Evolutionary conservation across 2,329 filamentous ascomycete genomes (phyloP).

Genomic region (Sclerotinia borealis): DNA sequence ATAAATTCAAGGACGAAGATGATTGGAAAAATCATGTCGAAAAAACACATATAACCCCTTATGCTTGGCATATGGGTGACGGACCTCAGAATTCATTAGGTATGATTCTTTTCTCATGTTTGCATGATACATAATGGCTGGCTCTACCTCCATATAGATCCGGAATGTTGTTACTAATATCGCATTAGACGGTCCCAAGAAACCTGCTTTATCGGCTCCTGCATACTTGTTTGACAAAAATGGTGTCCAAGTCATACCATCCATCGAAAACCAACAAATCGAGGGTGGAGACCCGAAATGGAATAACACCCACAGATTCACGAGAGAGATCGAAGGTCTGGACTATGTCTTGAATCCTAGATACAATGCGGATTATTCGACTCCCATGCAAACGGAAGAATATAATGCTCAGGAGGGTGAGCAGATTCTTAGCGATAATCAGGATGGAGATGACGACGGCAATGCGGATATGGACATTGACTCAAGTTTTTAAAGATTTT

Average conservation of each 20-base stretch:
- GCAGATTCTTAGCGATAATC: neutral
- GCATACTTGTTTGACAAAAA: constrained; percentile 43
- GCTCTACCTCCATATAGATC: neutral
- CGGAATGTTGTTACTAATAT: constrained; percentile 9
- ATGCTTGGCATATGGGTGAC: constrained; percentile 55
- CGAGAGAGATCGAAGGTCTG: constrained; percentile 11
- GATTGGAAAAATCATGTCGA: constrained; percentile 48
- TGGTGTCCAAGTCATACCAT: constrained; percentile 54
- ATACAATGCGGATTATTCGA: neutral
- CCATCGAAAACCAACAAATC: constrained; percentile 44
- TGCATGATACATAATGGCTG: neutral
- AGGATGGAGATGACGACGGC: neutral
- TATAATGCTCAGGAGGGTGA: neutral
- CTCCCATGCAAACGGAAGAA: constrained; percentile 1
- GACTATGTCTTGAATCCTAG: constrained; percentile 13
- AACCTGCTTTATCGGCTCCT: constrained; percentile 4
- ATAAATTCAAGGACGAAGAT: constrained; percentile 21
- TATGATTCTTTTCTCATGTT: constrained; percentile 8
- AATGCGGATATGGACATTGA: neutral
- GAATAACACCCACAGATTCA: constrained; percentile 24
- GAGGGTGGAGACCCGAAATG: constrained; percentile 36
- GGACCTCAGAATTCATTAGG: constrained; percentile 39
- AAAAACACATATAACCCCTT: constrained; percentile 44
- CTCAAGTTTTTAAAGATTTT: neutral
- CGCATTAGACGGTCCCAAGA: constrained; percentile 13